Evolutionary conservation across 2,329 filamentous ascomycete species (phyloP), one percentile per base, ranked within the genome.

Genomic region (Fusarium proliferatum): DNA sequence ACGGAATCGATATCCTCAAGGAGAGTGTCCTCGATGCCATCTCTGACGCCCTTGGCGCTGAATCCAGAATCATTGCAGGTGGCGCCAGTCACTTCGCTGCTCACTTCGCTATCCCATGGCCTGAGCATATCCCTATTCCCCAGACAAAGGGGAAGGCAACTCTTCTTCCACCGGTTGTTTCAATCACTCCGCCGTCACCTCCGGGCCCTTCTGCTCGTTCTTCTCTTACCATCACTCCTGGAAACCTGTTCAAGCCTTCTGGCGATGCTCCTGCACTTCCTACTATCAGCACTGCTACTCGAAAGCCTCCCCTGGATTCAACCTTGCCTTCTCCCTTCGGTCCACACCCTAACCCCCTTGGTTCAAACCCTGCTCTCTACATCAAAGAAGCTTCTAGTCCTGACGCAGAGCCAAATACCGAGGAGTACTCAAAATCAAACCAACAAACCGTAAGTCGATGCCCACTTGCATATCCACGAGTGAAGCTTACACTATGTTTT

Each of bases 101-200:
- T 4, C 85, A 86, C 55, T 83, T 89, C 49, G 91, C 91, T 2
- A 81, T 94, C 5, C 86, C 84, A 0, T 90, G 88, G 86, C 88
- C 88, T 0, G 64, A 49, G 19, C 53, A 68, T 19, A 56, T 73
- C 13, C 58, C 71, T 16, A 21, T 49, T n/a, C 62, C 63, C 26
- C 16, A 16, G 48, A 21, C 21, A 33, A n/a, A 34, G 15, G 48
- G 48, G 33, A 33, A 51, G 11, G 5, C 48, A 23, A 51, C 49
- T 19, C 12, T 38, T 38, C 33, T 9, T 38, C 17, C 49, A 15
- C 49, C 33, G 9, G 13, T 53, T 26, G 33, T 53, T 10, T 26
- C 33, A 6, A 38, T 53, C 33, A 38, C 49, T 36, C 49, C 49
- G 15, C 49, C 49, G 17, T 53, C 49, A 26, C 49, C 33, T 38